These are phyloP conservation scores for Rubia tinctorum DNA, from an alignment of 305 asterid genomes.

Conservation along the genomic window DNA sequence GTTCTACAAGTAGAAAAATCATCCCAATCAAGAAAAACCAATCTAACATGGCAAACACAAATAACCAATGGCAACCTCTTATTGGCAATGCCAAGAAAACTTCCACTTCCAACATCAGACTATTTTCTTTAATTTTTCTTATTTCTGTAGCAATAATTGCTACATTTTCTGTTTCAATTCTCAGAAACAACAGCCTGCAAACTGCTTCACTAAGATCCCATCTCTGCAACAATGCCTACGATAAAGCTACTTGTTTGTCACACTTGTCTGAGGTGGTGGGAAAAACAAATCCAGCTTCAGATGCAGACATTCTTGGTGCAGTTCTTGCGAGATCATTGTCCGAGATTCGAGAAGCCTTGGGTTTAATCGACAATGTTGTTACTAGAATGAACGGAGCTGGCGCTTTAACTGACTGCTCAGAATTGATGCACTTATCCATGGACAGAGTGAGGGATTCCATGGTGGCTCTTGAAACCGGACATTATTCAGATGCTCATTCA, in stretches of 20 bases:
- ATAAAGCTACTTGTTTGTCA: conserved; percentile 18
- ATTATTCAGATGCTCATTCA: conserved; percentile 20
- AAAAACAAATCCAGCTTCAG: background rate
- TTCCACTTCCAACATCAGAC: background rate
- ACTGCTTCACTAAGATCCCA: conserved; percentile 9
- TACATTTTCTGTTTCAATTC: conserved; percentile 8
- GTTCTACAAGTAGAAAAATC: background rate
- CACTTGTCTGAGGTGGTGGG: conserved; percentile 15
- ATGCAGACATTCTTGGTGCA: conserved; percentile 5
- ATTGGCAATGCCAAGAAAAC: conserved; percentile 20
- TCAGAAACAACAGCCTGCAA: background rate
- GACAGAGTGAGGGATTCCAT: conserved; percentile 23
- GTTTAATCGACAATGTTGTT: background rate
- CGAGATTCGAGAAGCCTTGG: conserved; percentile 5
- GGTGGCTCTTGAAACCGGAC: conserved; percentile 12
- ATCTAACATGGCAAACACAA: conserved; percentile 21
- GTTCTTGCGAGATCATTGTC: conserved; percentile 17
- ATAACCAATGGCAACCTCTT: conserved; percentile 15
- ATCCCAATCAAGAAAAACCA: background rate
- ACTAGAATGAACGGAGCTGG: conserved; percentile 13
- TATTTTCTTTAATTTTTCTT: conserved; percentile 11
- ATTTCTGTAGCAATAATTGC: conserved; percentile 18
- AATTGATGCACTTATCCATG: conserved; percentile 24
- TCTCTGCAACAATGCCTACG: conserved; percentile 24
- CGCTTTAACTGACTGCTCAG: conserved; percentile 25